Conservation (phyloP, 345 rosid genomes). For the Syzygium aromaticum region DNA sequence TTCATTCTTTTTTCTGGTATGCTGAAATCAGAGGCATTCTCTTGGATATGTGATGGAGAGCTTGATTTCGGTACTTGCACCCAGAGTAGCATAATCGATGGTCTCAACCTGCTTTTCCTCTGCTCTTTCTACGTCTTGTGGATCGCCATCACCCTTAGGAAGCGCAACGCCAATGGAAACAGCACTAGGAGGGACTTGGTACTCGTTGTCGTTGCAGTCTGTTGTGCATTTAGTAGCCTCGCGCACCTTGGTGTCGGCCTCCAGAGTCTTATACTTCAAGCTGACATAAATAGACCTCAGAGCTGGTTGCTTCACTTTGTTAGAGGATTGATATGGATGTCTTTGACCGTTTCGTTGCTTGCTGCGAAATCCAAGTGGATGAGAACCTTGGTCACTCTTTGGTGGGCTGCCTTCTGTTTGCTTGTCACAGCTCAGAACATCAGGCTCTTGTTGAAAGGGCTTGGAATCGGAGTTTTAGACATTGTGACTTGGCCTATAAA, state of each 20-base stretch:
- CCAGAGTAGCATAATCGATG: constrained; percentile 48
- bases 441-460: constrained; percentile 20
- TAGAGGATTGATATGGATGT: constrained; percentile 54
- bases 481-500: constrained; percentile 35
- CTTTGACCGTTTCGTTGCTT: constrained; percentile 52
- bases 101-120: constrained; percentile 44
- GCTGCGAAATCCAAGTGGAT: constrained; percentile 33
- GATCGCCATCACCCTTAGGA: constrained; percentile 23
- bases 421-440: constrained; percentile 36
- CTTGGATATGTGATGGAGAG: constrained; percentile 48
- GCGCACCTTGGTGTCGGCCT: constrained; percentile 23
- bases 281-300: not conserved
- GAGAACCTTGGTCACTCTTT: constrained; percentile 25
- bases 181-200: constrained; percentile 30
- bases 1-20: not conserved
- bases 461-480: constrained; percentile 23
- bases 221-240: constrained; percentile 40
- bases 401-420: constrained; percentile 60
- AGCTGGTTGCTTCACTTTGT: constrained; percentile 27
- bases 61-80: constrained; percentile 40
- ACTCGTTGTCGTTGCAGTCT: constrained; percentile 22
- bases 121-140: constrained; percentile 44
- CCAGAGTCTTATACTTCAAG: constrained; percentile 15
- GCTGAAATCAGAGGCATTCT: constrained; percentile 32
- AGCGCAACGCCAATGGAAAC: not conserved